Percentiles rank a stretch among this genome's conserved stretches.
Evolutionary conservation across 352 stramenopile species (phyloP).

Genomic region (Globisporangium cylindrosporum): DNA sequence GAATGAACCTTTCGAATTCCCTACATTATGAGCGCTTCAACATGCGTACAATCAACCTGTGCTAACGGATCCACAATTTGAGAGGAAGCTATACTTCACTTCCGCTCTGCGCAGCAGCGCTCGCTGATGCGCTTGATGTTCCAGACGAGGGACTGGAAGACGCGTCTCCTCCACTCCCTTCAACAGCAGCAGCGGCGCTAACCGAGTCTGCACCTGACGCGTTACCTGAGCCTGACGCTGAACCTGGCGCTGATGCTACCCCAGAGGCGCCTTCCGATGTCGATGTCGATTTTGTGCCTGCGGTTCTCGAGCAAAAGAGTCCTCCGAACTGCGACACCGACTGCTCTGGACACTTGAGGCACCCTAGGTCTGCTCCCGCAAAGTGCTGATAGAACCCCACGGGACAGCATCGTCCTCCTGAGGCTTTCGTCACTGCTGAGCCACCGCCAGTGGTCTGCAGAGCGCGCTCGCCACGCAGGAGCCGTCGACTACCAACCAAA

Average conservation of each 20-base stretch:
- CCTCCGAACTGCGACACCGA: neutral
- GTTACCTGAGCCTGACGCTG: neutral
- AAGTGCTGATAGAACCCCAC: constrained; percentile 1
- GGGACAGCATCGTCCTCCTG: neutral
- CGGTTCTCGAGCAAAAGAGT: neutral
- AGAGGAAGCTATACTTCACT: neutral
- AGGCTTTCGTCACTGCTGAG: neutral
- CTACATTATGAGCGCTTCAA: no score
- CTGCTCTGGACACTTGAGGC: neutral
- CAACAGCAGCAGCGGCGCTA: neutral
- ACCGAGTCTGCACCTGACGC: neutral
- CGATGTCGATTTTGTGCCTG: neutral
- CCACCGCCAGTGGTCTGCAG: neutral
- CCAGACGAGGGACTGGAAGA: neutral
- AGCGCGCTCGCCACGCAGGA: neutral
- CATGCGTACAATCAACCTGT: no score
- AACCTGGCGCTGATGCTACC: neutral
- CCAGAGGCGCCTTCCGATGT: neutral
- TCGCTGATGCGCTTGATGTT: neutral
- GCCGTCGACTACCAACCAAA: neutral
- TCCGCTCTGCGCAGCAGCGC: neutral
- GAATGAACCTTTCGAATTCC: no score
- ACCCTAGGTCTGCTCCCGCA: neutral
- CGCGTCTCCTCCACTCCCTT: neutral
- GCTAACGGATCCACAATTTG: no score